Conservation (phyloP, 495 filamentous ascomycete genomes). For the Aspergillus saccharolyticus region DNA sequence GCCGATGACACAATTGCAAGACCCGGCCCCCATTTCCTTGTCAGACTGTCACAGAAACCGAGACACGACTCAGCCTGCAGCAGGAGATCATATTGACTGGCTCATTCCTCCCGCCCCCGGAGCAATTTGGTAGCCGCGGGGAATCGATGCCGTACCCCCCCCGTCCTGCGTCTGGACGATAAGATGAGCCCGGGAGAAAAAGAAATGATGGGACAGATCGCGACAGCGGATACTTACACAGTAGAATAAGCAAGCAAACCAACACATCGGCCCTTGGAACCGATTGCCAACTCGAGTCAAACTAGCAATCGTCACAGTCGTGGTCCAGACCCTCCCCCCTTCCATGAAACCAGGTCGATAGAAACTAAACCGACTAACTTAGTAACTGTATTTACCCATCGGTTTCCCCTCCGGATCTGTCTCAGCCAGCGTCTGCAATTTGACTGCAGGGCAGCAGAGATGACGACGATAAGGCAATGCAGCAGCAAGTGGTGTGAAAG, state of each 20-base stretch:
- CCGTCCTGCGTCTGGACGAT: not conserved
- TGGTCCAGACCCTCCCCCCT: not conserved
- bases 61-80: not conserved
- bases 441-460: not conserved
- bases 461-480: not conserved
- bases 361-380: too few species aligned
- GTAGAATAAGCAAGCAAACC: not conserved
- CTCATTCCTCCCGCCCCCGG: not conserved
- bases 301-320: not conserved
- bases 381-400: not conserved
- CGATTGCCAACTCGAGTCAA: not conserved
- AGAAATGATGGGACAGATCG: not conserved
- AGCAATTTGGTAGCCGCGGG: not conserved
- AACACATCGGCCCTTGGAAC: not conserved
- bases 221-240: not conserved
- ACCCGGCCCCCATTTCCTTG: not conserved
- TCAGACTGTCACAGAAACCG: not conserved
- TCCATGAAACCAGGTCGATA: not conserved
- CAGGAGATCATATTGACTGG: not conserved
- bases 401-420: not conserved
- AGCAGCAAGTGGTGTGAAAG: not conserved
- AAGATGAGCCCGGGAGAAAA: not conserved
- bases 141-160: not conserved
- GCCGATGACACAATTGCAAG: not conserved
- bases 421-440: too few species aligned